Evolutionary conservation across 371 early-diverging fungal genomes (phyloP).

Genomic region (Apophysomyces ossiformis): DNA sequence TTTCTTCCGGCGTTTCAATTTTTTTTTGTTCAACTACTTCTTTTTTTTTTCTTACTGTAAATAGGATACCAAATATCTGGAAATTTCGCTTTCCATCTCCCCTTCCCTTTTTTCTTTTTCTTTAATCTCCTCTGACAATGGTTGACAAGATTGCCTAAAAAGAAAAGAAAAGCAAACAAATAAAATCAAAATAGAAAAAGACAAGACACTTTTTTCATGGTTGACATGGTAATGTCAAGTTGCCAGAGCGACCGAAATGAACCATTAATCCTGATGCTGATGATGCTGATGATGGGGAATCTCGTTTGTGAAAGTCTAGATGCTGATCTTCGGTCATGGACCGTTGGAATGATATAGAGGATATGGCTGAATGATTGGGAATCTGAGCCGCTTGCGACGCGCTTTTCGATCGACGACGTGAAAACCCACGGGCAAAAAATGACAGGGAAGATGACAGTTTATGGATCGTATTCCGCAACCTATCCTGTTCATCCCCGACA

Average conservation of each 20-base stretch:
- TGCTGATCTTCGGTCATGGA: neutral
- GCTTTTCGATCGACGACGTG: conserved; percentile 30
- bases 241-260: neutral
- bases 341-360: conserved; percentile 3
- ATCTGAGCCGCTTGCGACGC: conserved; percentile 6
- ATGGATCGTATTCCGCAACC: conserved; percentile 32
- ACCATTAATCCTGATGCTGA: conserved; percentile 1
- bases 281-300: conserved; percentile 7
- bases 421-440: conserved; percentile 23
- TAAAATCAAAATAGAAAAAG: too few relatives aligned
- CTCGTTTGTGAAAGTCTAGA: neutral
- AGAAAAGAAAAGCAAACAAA: neutral
- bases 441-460: conserved; percentile 29
- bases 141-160: neutral
- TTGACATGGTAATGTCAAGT: conserved; percentile 1
- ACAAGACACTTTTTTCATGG: neutral
- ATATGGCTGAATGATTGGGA: conserved; percentile 1
- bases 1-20: neutral
- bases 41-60: neutral
- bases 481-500: conserved; percentile 19
- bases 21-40: neutral
- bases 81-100: neutral
- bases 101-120: too few relatives aligned
- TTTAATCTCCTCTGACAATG: neutral
- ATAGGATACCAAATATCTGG: neutral